These are phyloP conservation scores for Trypanosoma melophagium DNA, from an alignment of 208 protist species.

Conservation along the genomic window DNA sequence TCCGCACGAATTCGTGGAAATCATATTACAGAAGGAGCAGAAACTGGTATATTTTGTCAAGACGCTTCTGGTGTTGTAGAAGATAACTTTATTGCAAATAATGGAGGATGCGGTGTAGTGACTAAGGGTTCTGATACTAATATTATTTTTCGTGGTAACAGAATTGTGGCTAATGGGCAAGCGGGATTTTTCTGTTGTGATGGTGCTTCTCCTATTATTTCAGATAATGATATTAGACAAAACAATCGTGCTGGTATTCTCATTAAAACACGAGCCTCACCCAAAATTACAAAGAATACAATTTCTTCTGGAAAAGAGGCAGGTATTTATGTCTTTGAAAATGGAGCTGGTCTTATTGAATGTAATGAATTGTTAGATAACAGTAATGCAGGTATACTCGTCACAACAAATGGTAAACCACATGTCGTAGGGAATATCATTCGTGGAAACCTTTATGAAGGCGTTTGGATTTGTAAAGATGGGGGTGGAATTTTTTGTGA, in stretches of 20 bases:
- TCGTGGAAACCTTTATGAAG: slow-evolving; percentile 79
- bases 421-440: slow-evolving; percentile 78
- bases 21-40: slow-evolving; percentile 61
- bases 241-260: slow-evolving; percentile 82
- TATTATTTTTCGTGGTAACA: slow-evolving; percentile 68
- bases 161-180: slow-evolving; percentile 65
- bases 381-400: slow-evolving; percentile 80
- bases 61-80: slow-evolving; percentile 72
- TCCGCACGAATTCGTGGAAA: slow-evolving; percentile 57
- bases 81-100: slow-evolving; percentile 77
- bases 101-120: slow-evolving; percentile 81
- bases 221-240: slow-evolving; percentile 70
- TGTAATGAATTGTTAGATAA: slow-evolving; percentile 75
- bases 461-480: slow-evolving; percentile 86
- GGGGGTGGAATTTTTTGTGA: slow-evolving; percentile 72
- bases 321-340: slow-evolving; percentile 87
- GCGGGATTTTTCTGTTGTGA: slow-evolving; percentile 86
- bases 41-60: slow-evolving; percentile 87
- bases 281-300: slow-evolving; percentile 67
- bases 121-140: slow-evolving; percentile 52
- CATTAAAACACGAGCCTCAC: slow-evolving; percentile 69
- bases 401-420: slow-evolving; percentile 67
- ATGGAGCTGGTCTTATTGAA: slow-evolving; percentile 70
- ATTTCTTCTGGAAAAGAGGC: slow-evolving; percentile 83
- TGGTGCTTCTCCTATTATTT: slow-evolving; percentile 56